Evolutionary conservation across 441 rosid genomes (phyloP), one percentile per base, ranked within the genome.

Genomic region (Kokia cookei): DNA sequence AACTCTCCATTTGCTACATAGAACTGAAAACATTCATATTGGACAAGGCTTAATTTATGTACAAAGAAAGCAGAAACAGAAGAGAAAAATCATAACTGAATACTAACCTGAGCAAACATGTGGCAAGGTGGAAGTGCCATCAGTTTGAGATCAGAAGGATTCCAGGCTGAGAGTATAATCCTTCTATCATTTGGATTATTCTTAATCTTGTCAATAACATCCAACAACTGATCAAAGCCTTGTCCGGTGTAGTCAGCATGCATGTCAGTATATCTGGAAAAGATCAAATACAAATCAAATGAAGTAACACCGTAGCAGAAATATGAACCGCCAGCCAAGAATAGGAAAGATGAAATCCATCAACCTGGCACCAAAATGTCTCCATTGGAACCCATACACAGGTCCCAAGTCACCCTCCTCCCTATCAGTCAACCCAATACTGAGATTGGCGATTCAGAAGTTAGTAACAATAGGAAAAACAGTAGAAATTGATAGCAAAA

Each of bases 61-160:
- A 17, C 67, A 51, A 22, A 50, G 35, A 65, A 26, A 37, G 26
- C 47, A 11, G 37, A 32, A 6, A 32, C 6, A 9, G 7, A 50
- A 45, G 11, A 1, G 45, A 7, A 29, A 72, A 12, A 13, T 29
- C 32, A 73, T 40, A 26, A 63, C 40, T 4, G 50, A 32, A 51
- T 13, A 62, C 67, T 55, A 79, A 88, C 97, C 87, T 94, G 93
- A 72, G 93, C 93, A 89, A 92, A 94, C 97, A 94, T 92, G 79
- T 94, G 97, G 83, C 98, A 92, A 54, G 96, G 98, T 72, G 95
- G 97, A 76, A 94, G 93, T n/a, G 97, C 97, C 97, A 94, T 92
- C 82, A 86, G 73, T 80, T 92, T 90, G 47, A 92, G 86, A 81
- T 91, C 97, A 78, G 93, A 84, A 80, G 98, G 98, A 81, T 94